These are phyloP conservation scores for Phytopythium boreale DNA, from an alignment of 352 stramenopile genomes.

Conservation along the genomic window DNA sequence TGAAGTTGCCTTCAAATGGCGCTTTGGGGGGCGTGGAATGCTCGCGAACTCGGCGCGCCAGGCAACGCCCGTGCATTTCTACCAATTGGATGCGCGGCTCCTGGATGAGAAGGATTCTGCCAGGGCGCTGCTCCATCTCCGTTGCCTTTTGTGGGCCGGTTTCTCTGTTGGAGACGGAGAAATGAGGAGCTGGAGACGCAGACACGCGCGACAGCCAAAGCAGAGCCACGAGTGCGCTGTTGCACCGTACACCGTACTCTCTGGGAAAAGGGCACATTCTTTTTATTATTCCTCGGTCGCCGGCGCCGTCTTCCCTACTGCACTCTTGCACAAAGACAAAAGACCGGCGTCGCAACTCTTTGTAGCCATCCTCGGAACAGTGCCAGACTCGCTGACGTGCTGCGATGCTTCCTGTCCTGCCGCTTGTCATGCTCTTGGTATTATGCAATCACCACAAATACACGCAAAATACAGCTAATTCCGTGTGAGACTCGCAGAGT, in stretches of 20 bases:
- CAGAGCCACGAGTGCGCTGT: background rate
- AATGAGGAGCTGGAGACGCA: background rate
- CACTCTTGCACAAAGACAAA: background rate
- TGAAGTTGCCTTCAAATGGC: background rate
- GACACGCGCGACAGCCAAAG: slow-evolving; percentile 1
- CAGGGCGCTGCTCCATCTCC: background rate
- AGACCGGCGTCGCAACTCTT: background rate
- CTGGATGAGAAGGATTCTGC: background rate
- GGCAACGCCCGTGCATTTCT: background rate
- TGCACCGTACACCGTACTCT: background rate
- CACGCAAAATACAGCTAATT: background rate
- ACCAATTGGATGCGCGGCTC: background rate
- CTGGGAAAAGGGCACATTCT: background rate
- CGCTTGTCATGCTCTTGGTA: background rate
- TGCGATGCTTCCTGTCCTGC: too few species aligned
- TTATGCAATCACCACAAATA: background rate
- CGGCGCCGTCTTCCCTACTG: background rate
- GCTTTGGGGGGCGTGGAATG: background rate
- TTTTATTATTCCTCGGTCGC: background rate
- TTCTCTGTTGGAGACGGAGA: slow-evolving; percentile 2
- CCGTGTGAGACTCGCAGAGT: too few species aligned
- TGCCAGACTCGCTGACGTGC: background rate
- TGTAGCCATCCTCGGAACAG: background rate
- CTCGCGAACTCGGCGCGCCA: background rate
- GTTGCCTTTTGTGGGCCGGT: background rate